Base-by-base conservation (phyloP, 2,329 filamentous ascomycete species). In the Rutstroemia sydowiana region DNA sequence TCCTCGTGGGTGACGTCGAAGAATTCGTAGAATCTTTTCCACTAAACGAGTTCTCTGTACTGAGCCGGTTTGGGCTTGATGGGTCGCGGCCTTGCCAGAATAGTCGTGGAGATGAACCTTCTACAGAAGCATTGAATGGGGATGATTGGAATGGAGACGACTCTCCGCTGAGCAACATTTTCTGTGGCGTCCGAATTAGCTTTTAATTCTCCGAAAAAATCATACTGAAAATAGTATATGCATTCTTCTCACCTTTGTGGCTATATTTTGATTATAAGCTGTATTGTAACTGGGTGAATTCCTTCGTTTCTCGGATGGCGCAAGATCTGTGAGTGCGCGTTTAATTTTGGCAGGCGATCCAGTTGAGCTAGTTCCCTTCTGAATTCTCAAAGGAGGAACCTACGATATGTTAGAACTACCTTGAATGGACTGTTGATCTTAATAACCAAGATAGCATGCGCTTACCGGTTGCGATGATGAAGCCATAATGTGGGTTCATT, bases 241-340 rank as follows among this genome's bases (percentile, higher is more conserved):
- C 52, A 57, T 59, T 59, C 58, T n/a, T 39, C 69, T 68, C 75
- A 91, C 86, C 79, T 87, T 89, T 54, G 73, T 71, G 76, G 56
- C 69, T 54, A 73, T 71, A 76, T 55, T 69, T 68, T 91, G 86
- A 64, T 86, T n/a, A n/a, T n/a, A n/a, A n/a, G n/a, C n/a, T n/a
- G n/a, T n/a, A n/a, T n/a, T 90, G 81, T 85, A 95, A 74, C 87
- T 95, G 48, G 91, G 90, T 46, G 91, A 96, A 73, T 97, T 97
- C 63, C 91, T 81, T 67, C 92, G 82, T 69, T 83, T 85, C 71
- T 91, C 88, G 57, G 87, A 87, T 48, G 87, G 87, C 61, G 87
- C 88, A 65, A 98, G 83, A 73, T 98, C 93, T 56, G 89, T 87
- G 59, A 98, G 78, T 53, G 93, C 87, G 63, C 87, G 83, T 65